Percentiles rank a stretch among this genome's conserved stretches.
phyloP scores from a whole-genome alignment of 345 rosid genomes.

The Aquilaria malaccensis region DNA sequence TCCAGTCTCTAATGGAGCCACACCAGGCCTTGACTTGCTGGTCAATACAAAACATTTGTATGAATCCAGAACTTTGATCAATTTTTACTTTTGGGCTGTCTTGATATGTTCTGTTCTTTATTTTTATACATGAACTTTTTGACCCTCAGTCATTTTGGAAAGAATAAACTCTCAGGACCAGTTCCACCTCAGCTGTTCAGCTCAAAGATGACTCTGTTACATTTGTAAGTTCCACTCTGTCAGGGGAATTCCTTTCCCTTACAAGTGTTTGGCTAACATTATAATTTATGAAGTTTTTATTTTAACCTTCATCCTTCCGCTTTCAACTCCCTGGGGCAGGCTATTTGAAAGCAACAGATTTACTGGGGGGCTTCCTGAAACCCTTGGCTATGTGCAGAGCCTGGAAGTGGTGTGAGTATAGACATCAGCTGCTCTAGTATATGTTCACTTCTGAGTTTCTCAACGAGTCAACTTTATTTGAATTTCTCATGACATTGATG shows the following conservation, averaged over 20 bases:
- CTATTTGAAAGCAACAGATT: conserved; percentile 70
- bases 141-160: conserved; percentile 61
- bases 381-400: conserved; percentile 49
- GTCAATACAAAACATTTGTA: conserved; percentile 73
- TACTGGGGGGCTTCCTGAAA: conserved; percentile 45
- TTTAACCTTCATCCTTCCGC: background rate
- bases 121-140: background rate
- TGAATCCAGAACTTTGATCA: conserved; percentile 11
- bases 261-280: too few species aligned
- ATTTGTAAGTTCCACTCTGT: conserved; percentile 49
- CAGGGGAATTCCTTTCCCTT: background rate
- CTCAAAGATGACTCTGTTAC: conserved; percentile 57
- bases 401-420: conserved; percentile 73
- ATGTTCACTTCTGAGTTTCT: background rate
- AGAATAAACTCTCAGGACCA: conserved; percentile 56
- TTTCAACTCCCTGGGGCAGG: conserved; percentile 26
- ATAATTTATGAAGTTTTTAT: background rate
- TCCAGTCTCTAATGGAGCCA: conserved; percentile 65
- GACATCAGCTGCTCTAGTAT: background rate
- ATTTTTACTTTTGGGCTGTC: background rate
- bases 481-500: background rate
- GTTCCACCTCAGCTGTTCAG: conserved; percentile 62
- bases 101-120: conserved; percentile 1
- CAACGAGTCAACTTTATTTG: background rate
- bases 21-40: conserved; percentile 81